Evolutionary conservation across 2,329 filamentous ascomycete species (phyloP), one percentile per base, ranked within the genome.

Genomic region (Sporothrix inflata): DNA sequence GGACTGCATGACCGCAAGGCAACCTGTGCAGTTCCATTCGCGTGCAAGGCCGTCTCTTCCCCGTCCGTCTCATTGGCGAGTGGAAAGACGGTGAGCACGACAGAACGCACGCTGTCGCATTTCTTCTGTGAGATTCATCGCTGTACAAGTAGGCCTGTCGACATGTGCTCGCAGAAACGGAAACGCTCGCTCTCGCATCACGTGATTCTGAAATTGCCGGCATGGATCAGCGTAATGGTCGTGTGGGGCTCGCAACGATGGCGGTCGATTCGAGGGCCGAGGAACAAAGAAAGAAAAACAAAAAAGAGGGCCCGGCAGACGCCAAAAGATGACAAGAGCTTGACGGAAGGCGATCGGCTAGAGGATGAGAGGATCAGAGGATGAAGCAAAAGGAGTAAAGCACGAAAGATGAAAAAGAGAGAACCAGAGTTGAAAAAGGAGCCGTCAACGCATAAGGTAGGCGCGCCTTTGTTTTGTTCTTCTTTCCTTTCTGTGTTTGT

Each of bases 121-220:
- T 60, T 30, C 7, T 19, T 30, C 27, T 38, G 19, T 19, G 27
- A 61, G 34, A n/a, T 24, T 21, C 57, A 40, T 11, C n/a, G 49
- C 49, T 24, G 4, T 12, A 4, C 14, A n/a, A 5, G 16, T 49
- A 4, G 19, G 19, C 47, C 19, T n/a, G n/a, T n/a, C 27, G 24
- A 27, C 27, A 38, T 60, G 27, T 9, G 19, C 16, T n/a, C n/a
- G 47, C 19, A 49, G 47, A 16, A 49, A 21, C 1, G 47, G 19
- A 4, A 34, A 21, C 8, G 42, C 42, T 47, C 16, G 42, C 42
- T 16, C 49, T 11, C n/a, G 49, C 49, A 21, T 67, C 63, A 67
- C 63, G 63, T 67, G 42, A 67, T n/a, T 30, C 24, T 67, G 27
- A 30, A 67, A 30, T 67, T 67, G 63, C 45, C 27, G 47, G 65